phyloP scores from a whole-genome alignment of 2,329 filamentous ascomycete genomes.

The Stemphylium beticola region DNA sequence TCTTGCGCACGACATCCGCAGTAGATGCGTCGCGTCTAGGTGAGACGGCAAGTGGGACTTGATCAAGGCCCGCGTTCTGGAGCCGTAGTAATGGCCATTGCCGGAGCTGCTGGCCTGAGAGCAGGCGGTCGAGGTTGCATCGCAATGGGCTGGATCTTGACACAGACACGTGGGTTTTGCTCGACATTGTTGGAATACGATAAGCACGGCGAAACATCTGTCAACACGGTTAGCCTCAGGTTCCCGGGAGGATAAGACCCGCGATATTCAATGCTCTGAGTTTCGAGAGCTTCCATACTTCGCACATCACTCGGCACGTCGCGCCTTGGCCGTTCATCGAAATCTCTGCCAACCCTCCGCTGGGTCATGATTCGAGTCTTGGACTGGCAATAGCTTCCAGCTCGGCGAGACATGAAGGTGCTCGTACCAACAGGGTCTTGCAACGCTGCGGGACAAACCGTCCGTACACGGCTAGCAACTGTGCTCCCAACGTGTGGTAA shows the following conservation, averaged over 20 bases:
- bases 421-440: slow-evolving; percentile 19
- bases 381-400: slow-evolving; percentile 1
- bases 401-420: slow-evolving; percentile 9
- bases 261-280: slow-evolving; percentile 5
- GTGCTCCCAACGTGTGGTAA: slow-evolving; percentile 27
- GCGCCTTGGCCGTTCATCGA: slow-evolving; percentile 14
- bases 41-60: slow-evolving; percentile 42
- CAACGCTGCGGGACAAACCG: slow-evolving; percentile 30
- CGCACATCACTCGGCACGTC: slow-evolving; percentile 10
- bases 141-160: slow-evolving; percentile 21
- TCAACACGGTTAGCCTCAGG: slow-evolving; percentile 9
- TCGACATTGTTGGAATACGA: slow-evolving; percentile 10
- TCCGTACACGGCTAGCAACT: slow-evolving; percentile 21
- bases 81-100: slow-evolving; percentile 33
- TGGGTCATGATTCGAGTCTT: slow-evolving; percentile 8
- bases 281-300: slow-evolving; percentile 10
- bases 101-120: slow-evolving; percentile 23
- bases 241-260: slow-evolving; percentile 4
- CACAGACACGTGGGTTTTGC: slow-evolving; percentile 12
- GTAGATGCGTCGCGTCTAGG: slow-evolving; percentile 34
- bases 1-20: slow-evolving; percentile 16
- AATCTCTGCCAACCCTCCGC: slow-evolving; percentile 12
- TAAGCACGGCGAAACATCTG: slow-evolving; percentile 12
- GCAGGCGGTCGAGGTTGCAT: slow-evolving; percentile 27
- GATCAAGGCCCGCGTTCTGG: slow-evolving; percentile 39